A percentile compares a stretch with the other conserved stretches of the same genome.
Conservation (phyloP, 371 early-diverging fungal genomes). For the Mortierella sp. region DNA sequence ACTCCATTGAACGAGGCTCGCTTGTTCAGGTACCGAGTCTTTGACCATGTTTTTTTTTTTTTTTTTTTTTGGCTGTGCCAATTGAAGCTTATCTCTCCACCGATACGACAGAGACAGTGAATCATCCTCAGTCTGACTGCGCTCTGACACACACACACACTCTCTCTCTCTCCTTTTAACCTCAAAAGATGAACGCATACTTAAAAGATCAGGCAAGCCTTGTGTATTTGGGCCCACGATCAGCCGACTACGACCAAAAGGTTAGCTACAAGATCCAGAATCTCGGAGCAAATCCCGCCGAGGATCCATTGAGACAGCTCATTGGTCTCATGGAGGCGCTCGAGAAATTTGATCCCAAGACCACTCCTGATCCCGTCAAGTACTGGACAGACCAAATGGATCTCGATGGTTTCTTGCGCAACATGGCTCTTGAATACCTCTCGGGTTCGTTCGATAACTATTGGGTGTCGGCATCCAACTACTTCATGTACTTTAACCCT, state of each 20-base stretch:
- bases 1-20: conserved; percentile 12
- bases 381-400: conserved; percentile 7
- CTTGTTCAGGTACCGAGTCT: conserved; percentile 33
- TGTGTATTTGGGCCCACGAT: conserved; percentile 31
- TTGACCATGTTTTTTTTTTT: too few species aligned
- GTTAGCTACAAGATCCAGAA: conserved; percentile 32
- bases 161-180: not conserved
- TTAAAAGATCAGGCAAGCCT: conserved; percentile 48
- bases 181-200: conserved; percentile 53
- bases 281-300: conserved; percentile 15
- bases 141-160: too few species aligned
- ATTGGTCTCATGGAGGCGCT: conserved; percentile 31
- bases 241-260: conserved; percentile 27
- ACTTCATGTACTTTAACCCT: not conserved
- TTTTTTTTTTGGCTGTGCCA: too few species aligned
- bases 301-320: conserved; percentile 21
- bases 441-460: conserved; percentile 38
- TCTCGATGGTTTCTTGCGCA: conserved; percentile 26
- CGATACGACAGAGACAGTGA: too few species aligned
- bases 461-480: not conserved
- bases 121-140: too few species aligned
- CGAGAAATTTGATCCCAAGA: not conserved
- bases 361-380: conserved; percentile 1
- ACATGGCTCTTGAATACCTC: conserved; percentile 53
- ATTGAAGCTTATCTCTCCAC: too few species aligned